Conservation (phyloP, 306 rosid species). For the Myrica gale region DNA sequence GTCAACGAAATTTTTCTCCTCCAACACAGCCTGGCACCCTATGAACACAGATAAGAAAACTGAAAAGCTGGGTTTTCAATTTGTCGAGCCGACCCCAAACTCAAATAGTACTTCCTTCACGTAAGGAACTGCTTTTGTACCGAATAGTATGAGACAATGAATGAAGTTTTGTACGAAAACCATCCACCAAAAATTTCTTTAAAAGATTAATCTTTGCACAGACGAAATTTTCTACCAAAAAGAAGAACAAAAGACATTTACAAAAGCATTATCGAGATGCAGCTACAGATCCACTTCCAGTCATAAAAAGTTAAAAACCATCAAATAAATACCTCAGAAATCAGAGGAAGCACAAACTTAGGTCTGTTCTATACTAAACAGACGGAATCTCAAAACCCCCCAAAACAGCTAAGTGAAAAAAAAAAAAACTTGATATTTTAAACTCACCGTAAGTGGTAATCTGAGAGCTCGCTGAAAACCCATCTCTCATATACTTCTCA, state of each 20-base stretch:
- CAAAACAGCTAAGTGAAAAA: constrained; percentile 24
- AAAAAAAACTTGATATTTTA: not conserved
- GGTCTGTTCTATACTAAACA: constrained; percentile 14
- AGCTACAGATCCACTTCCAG: constrained; percentile 35
- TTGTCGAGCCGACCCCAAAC: constrained; percentile 33
- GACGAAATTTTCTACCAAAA: constrained; percentile 2
- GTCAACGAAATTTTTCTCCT: constrained; percentile 28
- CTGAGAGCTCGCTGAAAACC: constrained; percentile 31
- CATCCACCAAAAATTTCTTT: constrained; percentile 9
- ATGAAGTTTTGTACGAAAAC: constrained; percentile 24
- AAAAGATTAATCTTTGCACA: constrained; percentile 4
- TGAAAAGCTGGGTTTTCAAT: constrained; percentile 27
- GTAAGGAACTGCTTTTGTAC: constrained; percentile 25
- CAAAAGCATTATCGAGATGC: constrained; percentile 23
- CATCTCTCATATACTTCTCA: constrained; percentile 33
- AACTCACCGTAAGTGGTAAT: constrained; percentile 38
- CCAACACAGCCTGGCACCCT: constrained; percentile 21
- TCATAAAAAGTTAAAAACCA: constrained; percentile 1
- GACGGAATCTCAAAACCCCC: constrained; percentile 10
- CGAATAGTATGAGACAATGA: constrained; percentile 27
- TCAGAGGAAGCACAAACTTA: constrained; percentile 8
- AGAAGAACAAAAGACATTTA: constrained; percentile 28
- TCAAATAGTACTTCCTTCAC: constrained; percentile 26
- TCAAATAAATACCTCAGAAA: not conserved
- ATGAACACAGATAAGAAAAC: constrained; percentile 24